phyloP scores from a whole-genome alignment of 306 rosid genomes.

The Cucumis sativus region Cucumber_9930_V3 NC_026661.2:19157501-19158000 shows the following conservation, averaged over 20 bases:
- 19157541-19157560: neutral
- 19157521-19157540: constrained; percentile 1
- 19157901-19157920: neutral
- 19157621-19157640: constrained; percentile 73
- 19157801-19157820: constrained; percentile 94
- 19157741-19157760: neutral
- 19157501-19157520: neutral
- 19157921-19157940: neutral
- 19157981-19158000: neutral
- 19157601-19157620: constrained; percentile 63
- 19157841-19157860: constrained; percentile 55
- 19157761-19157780: constrained; percentile 13
- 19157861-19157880: neutral
- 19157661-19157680: neutral
- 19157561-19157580: constrained; percentile 73
- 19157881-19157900: neutral
- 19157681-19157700: neutral
- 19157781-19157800: constrained; percentile 77
- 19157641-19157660: neutral
- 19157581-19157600: constrained; percentile 96
- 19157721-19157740: neutral
- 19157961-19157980: neutral
- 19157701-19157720: neutral
- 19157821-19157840: constrained; percentile 70
- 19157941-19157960: neutral